Conservation (phyloP, 129 eudicot genomes). For the Chrysanthemum seticuspe region DNA sequence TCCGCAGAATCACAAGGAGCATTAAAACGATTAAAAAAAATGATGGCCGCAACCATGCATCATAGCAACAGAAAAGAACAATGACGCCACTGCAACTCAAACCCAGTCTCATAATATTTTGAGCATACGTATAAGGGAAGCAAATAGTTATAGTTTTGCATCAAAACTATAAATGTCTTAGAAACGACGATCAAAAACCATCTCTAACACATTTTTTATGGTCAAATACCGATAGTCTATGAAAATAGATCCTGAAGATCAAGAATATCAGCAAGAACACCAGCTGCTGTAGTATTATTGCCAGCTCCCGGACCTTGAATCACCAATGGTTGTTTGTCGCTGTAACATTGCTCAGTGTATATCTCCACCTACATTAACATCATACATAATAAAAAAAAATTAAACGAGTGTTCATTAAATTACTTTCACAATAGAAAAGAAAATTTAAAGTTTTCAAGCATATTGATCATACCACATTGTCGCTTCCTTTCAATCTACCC, state of each 20-base stretch:
- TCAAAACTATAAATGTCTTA: no score
- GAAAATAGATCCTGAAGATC: constrained; percentile 65
- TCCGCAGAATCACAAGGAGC: no score
- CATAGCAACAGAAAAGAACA: no score
- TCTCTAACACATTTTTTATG: not conserved
- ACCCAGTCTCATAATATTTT: no score
- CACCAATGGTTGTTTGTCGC: constrained; percentile 63
- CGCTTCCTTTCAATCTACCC: constrained; percentile 89
- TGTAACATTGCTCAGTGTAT: constrained; percentile 70
- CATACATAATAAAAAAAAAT: no score
- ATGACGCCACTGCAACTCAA: no score
- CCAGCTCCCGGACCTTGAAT: constrained; percentile 99
- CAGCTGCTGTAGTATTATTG: constrained; percentile 91
- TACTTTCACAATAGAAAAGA: not conserved
- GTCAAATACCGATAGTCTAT: not conserved
- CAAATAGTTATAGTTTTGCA: no score
- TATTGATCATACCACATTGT: constrained; percentile 68
- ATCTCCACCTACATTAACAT: constrained; percentile 67
- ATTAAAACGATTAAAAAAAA: no score
- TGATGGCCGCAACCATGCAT: no score
- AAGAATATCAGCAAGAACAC: constrained; percentile 91
- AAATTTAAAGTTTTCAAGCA: constrained; percentile 1
- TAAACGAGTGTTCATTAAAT: no score
- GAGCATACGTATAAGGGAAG: no score
- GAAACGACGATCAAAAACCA: not conserved